These are phyloP conservation scores for Beta corolliflora DNA, from an alignment of 179 eudicot species.

Conservation along the genomic window DNA sequence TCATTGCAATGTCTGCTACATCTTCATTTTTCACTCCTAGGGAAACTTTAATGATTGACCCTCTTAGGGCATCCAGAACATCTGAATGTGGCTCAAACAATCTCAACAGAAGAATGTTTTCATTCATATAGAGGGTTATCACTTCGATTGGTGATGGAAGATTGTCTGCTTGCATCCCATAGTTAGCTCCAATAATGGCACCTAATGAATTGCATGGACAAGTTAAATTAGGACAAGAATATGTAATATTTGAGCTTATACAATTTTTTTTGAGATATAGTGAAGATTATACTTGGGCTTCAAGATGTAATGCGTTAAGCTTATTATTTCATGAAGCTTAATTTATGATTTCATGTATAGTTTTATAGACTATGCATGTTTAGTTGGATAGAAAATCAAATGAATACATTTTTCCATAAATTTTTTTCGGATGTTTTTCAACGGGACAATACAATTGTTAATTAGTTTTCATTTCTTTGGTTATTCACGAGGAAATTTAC, in stretches of 20 bases:
- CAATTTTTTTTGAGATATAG: background rate
- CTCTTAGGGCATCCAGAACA: constrained; percentile 40
- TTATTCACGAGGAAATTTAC: no score
- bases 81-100: constrained; percentile 39
- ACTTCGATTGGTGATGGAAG: constrained; percentile 39
- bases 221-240: background rate
- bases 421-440: no score
- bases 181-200: constrained; percentile 41
- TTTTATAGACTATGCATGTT: no score
- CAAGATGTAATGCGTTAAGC: background rate
- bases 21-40: constrained; percentile 40
- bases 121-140: constrained; percentile 27
- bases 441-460: no score
- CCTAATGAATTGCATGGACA: constrained; percentile 8
- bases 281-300: no score
- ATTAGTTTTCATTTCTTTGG: no score
- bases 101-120: constrained; percentile 36
- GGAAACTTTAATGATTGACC: constrained; percentile 35
- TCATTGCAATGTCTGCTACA: constrained; percentile 17
- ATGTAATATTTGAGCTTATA: background rate
- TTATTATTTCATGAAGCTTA: background rate
- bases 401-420: no score
- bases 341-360: no score
- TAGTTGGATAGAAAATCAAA: no score
- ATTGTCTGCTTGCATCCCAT: constrained; percentile 40